Evolutionary conservation across 768 basidiomycete species (phyloP), one percentile per base, ranked within the genome.

Genomic region (Lactarius pseudohatsudake): DNA sequence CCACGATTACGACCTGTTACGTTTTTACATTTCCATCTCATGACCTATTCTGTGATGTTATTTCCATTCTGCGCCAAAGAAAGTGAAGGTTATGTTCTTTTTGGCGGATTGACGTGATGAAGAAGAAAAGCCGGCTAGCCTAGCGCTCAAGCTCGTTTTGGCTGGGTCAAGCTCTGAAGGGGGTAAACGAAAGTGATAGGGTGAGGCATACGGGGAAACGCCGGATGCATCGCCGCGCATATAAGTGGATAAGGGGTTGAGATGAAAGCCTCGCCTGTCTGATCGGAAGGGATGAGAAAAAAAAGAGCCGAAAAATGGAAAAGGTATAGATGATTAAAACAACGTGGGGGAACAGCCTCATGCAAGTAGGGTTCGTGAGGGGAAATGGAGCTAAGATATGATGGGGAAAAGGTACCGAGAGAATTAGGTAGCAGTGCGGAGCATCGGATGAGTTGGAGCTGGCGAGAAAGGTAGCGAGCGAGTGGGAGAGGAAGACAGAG

Each of bases 1-100:
- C 67, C 65, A 67, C 62, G 65, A 72, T 72, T 72, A 69, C 64
- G 69, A 70, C 69, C 38, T 36, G 28, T 69, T 69, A 69, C 68
- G 68, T 66, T 69, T 57, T 45, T 59, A 38, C 40, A 34, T 53
- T 64, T 56, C 38, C 50, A 58, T 34, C 60, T 66, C 64, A 68
- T 59, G 67, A 68, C 64, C 65, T 58, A 41, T 45, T 62, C 50
- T 62, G 28, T 62, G 65, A 65, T 57, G 60, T 57, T 66, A 68
- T 58, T 61, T 50, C 60, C 59, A 57, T 45, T 53, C 13, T 57
- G 18, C 40, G 45, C 67, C 56, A 34, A 53, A 47, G 41, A 67
- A 59, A 59, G 64, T 34, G 64, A 66, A 61, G 56, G 60, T 38
- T 67, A 60, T 66, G 57, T 45, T 43, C 22, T 62, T 32, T 58